Evolutionary conservation across 805 yeast species (phyloP), one percentile per base, ranked within the genome.

Genomic region (Ogataea thermomethanolica): DNA sequence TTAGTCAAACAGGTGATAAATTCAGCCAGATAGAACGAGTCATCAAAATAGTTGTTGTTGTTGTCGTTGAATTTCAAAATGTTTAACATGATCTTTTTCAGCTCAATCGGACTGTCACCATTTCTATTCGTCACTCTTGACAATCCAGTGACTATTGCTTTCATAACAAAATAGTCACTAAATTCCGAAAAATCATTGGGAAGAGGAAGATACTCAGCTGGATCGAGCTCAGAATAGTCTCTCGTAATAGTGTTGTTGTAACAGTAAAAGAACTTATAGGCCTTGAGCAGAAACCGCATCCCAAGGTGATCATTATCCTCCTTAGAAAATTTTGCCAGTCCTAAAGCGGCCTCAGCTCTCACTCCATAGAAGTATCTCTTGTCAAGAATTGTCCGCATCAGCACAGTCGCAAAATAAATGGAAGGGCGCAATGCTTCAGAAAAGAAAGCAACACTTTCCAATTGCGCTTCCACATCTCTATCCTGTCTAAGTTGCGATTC

Each of bases 381-480:
- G 58, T 93, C 99, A 76, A 90, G 71, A 4, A 87, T 61, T 0
- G 98, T 90, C 38, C 97, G 69, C 2, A 86, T 66, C 30, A 93
- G 65, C 14, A 85, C 74, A 0, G 95, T 79, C 7, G 95, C 86
- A 56, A 88, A 84, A 5, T 84, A 67, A 0, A 70, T 49, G 2
- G 74, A 71, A 0, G 89, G 85, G 40, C 76, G 73, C 37, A 71
- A 71, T 8, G 71, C 62, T 14, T 71, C 76, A 7, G 84, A 80
- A 61, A 87, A 91, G 59, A 75, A 86, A 35, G 71, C 66, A 11
- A 90, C 74, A 8, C 96, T 88, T 39, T 88, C 96, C 30, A 79
- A 64, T 55, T 93, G 99, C 0, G 99, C 99, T 45, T 89, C 96
- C 13, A 93, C 95, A 56, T 93, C 99, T 46, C 96, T 68, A 62